These are phyloP conservation scores for Lactarius psammicola DNA, from an alignment of 768 basidiomycete genomes.

Conservation along the genomic window DNA sequence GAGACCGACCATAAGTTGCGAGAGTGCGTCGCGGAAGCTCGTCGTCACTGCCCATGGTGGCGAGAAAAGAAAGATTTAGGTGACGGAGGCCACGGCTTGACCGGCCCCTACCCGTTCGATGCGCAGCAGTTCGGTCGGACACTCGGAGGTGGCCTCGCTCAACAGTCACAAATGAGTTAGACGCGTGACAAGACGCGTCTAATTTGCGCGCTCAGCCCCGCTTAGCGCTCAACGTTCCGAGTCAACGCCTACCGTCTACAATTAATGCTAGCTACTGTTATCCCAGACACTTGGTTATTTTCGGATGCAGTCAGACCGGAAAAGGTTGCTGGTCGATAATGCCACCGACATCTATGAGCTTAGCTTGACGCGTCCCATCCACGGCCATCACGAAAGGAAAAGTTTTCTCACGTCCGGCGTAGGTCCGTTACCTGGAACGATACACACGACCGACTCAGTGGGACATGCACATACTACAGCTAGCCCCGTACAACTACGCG, in stretches of 20 bases:
- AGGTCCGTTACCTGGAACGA: constrained; percentile 21
- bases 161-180: constrained; percentile 26
- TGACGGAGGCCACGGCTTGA: constrained; percentile 9
- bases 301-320: constrained; percentile 5
- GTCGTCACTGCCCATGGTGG: constrained; percentile 31
- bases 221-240: no score
- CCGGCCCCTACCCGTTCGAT: constrained; percentile 11
- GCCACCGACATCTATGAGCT: neutral
- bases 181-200: constrained; percentile 28
- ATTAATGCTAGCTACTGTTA: neutral
- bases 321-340: neutral
- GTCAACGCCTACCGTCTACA: neutral
- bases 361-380: constrained; percentile 10
- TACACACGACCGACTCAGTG: neutral
- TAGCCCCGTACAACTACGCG: neutral
- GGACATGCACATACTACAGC: neutral
- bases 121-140: constrained; percentile 1
- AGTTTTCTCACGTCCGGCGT: constrained; percentile 12
- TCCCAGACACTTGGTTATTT: neutral
- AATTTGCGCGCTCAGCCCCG: no score
- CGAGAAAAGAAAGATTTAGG: neutral
- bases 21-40: constrained; percentile 36
- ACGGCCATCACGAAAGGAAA: constrained; percentile 1
- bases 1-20: constrained; percentile 21
- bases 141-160: constrained; percentile 9